Base-by-base conservation (phyloP, 2,329 filamentous ascomycete species). In the Lecanicillium sp. region DNA sequence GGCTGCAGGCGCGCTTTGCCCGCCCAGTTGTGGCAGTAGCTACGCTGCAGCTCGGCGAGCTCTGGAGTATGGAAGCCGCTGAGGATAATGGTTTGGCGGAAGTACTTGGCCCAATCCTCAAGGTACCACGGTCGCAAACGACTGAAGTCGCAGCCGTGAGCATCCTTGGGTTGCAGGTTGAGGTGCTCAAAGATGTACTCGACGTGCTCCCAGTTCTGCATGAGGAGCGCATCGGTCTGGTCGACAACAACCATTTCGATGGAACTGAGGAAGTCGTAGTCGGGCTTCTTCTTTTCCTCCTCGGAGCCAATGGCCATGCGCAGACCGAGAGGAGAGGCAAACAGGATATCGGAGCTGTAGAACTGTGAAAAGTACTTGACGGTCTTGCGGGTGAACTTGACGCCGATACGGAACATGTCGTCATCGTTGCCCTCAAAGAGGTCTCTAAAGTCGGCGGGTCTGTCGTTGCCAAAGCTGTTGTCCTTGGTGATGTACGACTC, bases 131-230 rank as follows among this genome's bases (percentile, higher is more conserved):
- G 81, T 43, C 90, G 79, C 5, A 97, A 87, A 15, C 93, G 86
- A 56, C 85, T 87, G 63, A 97, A 95, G 70, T 98, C 93, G 60
- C 89, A 95, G 55, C 87, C 90, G 65, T 96, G 90, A 1, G 88
- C 80, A 58, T 95, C 87, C 60, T 85, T 88, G 30, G 93, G 91
- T 59, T 95, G 88, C 19, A 86, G 75, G 64, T 98, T 98, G 53
- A 98, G 78, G 63, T 95, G 88, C 53, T 88, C 83, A 60, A 97
- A 90, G 58, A 96, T 86, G 63, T 87, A 87, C 64, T 94, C 87
- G 52, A 96, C 80, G 62, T 98, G 91, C 60, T 96, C 90, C 90
- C 91, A 97, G 64, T 95, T 97, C 65, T 98, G 93, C 90, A 96
- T 96, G 8, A 95, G 79, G 35, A 96, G 78, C 0, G 90, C 90